Conservation (phyloP, 192 early-diverging fungal species). For the Pecoramyces ruminantium region DNA sequence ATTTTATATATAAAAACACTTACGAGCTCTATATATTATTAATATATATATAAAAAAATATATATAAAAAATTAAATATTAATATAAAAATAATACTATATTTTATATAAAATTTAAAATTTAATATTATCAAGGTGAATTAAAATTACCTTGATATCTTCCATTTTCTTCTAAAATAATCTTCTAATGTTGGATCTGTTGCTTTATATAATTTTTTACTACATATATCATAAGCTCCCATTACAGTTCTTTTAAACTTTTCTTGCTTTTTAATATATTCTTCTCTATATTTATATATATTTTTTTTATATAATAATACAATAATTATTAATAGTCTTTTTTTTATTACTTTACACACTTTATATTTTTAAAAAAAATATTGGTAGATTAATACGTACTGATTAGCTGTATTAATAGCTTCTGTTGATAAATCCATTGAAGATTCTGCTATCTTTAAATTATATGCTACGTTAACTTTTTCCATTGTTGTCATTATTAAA, state of each 20-base stretch:
- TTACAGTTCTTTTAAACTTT: not conserved
- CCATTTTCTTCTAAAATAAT: not conserved
- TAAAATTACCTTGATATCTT: not conserved
- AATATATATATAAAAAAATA: too few relatives aligned
- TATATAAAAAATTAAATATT: too few relatives aligned
- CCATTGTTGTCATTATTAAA: not conserved
- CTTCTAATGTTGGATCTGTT: not conserved
- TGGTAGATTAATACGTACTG: not conserved
- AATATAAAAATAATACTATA: too few relatives aligned
- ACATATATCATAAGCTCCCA: not conserved
- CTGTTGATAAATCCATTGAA: not conserved
- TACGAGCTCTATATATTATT: too few relatives aligned
- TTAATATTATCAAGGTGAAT: too few relatives aligned
- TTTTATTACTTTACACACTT: too few relatives aligned
- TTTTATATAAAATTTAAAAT: too few relatives aligned
- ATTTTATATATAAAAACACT: too few relatives aligned
- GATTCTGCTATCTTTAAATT: not conserved
- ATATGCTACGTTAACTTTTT: not conserved
- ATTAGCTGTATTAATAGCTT: not conserved
- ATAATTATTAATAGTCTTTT: too few relatives aligned
- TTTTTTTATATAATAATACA: too few relatives aligned
- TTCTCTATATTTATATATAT: not conserved
- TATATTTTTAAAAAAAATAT: not conserved
- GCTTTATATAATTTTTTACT: not conserved
- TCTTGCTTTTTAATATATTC: not conserved